Evolutionary conservation across 2,329 filamentous ascomycete species (phyloP), one percentile per base, ranked within the genome.

Genomic region (Neurospora crassa): DNA sequence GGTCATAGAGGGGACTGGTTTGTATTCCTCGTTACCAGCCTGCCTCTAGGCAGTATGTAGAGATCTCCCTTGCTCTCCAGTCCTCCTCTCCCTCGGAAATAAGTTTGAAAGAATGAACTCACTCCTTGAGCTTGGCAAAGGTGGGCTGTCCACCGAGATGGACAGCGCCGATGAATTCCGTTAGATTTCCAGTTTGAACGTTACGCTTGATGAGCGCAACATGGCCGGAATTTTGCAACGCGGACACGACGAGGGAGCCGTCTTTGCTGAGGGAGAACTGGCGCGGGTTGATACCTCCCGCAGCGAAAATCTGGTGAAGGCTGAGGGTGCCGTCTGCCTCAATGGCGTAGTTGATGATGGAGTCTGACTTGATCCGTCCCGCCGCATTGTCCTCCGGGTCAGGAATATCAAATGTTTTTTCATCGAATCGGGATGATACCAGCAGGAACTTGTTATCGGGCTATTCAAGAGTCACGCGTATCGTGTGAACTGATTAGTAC

Each of bases 231-330:
- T 80, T 80, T 80, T 93, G 90, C 74, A 91, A 83, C 0, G 86
- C 90, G 40, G 93, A 87, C 1, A 89, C 91, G 3, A 93, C 81
- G 72, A 90, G 80, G 70, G 84, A 84, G 1, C 91, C 91, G 12
- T 84, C 86, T 73, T 84, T 84, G 79, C 91, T 93, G 71, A 92
- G 80, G 69, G 85, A 86, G 78, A 92, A 91, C 53, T 91, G 90
- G 29, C 92, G 85, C 0, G 92, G 92, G 70, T 84, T 86, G 8
- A 81, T 79, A 2, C 92, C 92, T 68, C 90, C 90, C 0, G 89
- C 86, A 0, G 90, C 84, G n/a, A 85, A 85, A 40, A 88, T 83
- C 75, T 90, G 86, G 3, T 87, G 78, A 71, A 88, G 84, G 0
- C 77, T 79, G 37, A 93, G 82, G 1, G 79, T 82, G 7, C 90